Percentiles rank a stretch among this genome's conserved stretches.
Evolutionary conservation across 192 early-diverging fungal species (phyloP).

Genomic region (Coemansia sp.): DNA sequence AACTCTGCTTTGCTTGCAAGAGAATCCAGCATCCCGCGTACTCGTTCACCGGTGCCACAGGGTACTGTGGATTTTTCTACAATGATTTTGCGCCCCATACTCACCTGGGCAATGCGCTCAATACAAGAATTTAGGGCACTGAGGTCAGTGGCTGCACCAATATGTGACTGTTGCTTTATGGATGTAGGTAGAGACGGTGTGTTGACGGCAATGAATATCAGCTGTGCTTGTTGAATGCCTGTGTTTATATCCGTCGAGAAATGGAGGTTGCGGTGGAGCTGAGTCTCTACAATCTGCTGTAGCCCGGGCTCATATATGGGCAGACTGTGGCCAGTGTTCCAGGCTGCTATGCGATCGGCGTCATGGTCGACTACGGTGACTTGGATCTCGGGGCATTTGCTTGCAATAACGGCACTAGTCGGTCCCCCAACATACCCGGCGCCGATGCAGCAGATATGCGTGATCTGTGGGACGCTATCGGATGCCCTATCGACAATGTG

Average conservation of each 20-base stretch:
- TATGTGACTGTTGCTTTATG: slow-evolving; percentile 22
- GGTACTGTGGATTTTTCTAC: slow-evolving; percentile 96
- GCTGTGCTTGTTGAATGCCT: slow-evolving; percentile 72
- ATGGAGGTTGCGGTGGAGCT: slow-evolving; percentile 79
- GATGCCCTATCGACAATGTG: too few relatives aligned
- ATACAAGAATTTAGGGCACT: slow-evolving; percentile 71
- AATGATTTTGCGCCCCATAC: slow-evolving; percentile 79
- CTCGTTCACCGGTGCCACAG: slow-evolving; percentile 81
- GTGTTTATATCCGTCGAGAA: slow-evolving; percentile 80
- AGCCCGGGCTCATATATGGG: slow-evolving; percentile 94
- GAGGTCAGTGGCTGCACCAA: slow-evolving; percentile 73
- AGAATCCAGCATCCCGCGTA: slow-evolving; percentile 77
- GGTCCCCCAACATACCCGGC: slow-evolving; percentile 97
- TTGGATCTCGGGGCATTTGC: slow-evolving; percentile 80
- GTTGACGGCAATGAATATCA: slow-evolving; percentile 93
- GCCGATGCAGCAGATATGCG: slow-evolving; percentile 90
- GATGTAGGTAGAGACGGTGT: slow-evolving; percentile 89
- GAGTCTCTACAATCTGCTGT: slow-evolving; percentile 72
- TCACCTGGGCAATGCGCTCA: slow-evolving; percentile 75
- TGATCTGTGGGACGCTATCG: slow-evolving; percentile 11
- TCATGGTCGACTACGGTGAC: slow-evolving; percentile 90
- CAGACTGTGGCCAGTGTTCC: slow-evolving; percentile 81
- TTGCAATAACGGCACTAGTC: slow-evolving; percentile 88
- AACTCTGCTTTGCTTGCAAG: slow-evolving; percentile 64
- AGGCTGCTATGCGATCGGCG: slow-evolving; percentile 74